Evolutionary conservation across 805 yeast genomes (phyloP).

Genomic region (Torulaspora microellipsoides): DNA sequence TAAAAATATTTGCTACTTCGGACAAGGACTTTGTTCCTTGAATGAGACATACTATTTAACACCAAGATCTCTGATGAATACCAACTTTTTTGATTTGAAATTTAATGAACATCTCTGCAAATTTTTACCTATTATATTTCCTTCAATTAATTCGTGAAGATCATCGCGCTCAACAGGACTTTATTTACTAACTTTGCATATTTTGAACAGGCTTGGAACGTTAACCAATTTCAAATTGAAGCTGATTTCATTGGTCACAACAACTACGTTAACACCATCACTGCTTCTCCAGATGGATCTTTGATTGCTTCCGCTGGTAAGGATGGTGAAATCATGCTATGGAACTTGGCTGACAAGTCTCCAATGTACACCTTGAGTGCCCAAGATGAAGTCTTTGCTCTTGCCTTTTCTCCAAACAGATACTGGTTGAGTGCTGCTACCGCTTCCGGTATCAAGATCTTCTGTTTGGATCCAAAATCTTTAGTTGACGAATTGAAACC

Average conservation of each 20-base stretch:
- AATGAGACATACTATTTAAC: slow-evolving; percentile 92
- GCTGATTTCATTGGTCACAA: slow-evolving; percentile 99
- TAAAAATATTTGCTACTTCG: slow-evolving; percentile 98
- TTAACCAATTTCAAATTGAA: slow-evolving; percentile 72
- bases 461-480: slow-evolving; percentile 91
- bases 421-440: slow-evolving; percentile 99
- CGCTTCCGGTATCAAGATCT: slow-evolving; percentile 94
- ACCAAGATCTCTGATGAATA: slow-evolving; percentile 96
- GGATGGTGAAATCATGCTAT: slow-evolving; percentile 97
- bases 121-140: neutral
- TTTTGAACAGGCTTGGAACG: slow-evolving; percentile 81
- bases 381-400: slow-evolving; percentile 95
- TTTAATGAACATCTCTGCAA: slow-evolving; percentile 3
- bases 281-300: slow-evolving; percentile 99
- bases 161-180: neutral
- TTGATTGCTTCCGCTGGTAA: slow-evolving; percentile 99
- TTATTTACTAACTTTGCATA: slow-evolving; percentile 43
- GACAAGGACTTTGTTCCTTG: slow-evolving; percentile 66
- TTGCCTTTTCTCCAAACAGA: slow-evolving; percentile 99
- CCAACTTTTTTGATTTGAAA: neutral
- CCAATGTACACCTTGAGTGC: slow-evolving; percentile 91
- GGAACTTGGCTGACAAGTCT: slow-evolving; percentile 87
- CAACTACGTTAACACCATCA: slow-evolving; percentile 95
- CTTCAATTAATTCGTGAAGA: too few relatives aligned
- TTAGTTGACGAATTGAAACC: slow-evolving; percentile 97